These are phyloP conservation scores for Diatrype stigma DNA, from an alignment of 2,329 filamentous ascomycete species.

Conservation along the genomic window DNA sequence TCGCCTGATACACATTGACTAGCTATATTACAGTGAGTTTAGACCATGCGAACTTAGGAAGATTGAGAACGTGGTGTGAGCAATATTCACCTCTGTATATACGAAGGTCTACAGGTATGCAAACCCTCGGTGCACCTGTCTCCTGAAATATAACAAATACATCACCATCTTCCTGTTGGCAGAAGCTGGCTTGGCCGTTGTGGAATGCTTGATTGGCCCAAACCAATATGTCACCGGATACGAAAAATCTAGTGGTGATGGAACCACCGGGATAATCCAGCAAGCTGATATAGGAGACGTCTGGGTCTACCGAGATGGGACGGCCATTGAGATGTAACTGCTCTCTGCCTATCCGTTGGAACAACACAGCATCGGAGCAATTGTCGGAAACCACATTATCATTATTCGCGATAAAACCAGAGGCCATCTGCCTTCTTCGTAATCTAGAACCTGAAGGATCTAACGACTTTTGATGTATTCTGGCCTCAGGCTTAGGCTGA, in stretches of 20 bases:
- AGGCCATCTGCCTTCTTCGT: neutral
- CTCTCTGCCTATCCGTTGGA: neutral
- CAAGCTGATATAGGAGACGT: neutral
- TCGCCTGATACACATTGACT: too few relatives aligned
- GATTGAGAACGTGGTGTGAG: neutral
- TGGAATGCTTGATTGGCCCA: neutral
- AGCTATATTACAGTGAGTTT: too few relatives aligned
- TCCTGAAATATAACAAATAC: neutral
- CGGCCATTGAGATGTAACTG: neutral
- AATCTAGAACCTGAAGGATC: neutral
- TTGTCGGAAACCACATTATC: neutral
- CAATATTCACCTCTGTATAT: neutral
- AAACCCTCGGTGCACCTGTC: neutral
- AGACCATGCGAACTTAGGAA: too few relatives aligned
- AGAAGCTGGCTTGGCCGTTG: neutral
- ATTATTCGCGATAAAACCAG: neutral
- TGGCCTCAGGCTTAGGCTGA: neutral
- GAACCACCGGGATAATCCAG: neutral
- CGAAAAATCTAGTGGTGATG: neutral
- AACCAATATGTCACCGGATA: neutral
- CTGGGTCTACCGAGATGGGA: neutral
- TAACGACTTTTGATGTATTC: neutral
- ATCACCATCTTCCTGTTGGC: neutral
- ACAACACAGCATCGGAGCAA: neutral
- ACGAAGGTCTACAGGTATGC: neutral